Evolutionary conservation across 2,329 filamentous ascomycete species (phyloP), one percentile per base, ranked within the genome.

Genomic region (Trichophaea hybrida): DNA sequence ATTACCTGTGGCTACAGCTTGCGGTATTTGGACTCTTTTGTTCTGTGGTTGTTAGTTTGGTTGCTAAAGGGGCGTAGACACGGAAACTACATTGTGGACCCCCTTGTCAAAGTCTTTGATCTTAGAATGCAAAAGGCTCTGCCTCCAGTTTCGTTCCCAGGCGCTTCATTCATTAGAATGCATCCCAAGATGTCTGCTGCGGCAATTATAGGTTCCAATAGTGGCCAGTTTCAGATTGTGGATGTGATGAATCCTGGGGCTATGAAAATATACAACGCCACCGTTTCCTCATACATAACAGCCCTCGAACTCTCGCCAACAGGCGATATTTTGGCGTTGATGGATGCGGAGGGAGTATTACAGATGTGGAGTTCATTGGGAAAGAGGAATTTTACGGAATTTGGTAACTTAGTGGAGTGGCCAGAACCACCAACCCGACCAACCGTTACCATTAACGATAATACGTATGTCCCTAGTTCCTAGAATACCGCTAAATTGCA

Each of bases 141-240:
- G 70, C 85, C 88, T 4, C 93, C 93, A 0, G 91, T 98, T 46
- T 88, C 93, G 0, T 98, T 85, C 46, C 91, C 93, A 59, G 89
- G 93, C 7, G 93, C 91, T 40, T 91, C 93, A 38, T 94, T 89
- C 74, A 90, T 96, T 46, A 84, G 93, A 60, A 93, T 98, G 86
- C 93, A 98, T 71, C 93, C 94, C 1, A 85, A 89, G 68, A 86
- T 98, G 80, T 85, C 89, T 17, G 96, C 93, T 0, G 97, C 94
- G 0, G 91, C 88, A 68, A 90, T 98, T 62, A 88, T 98, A 54
- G 84, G 90, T 33, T 95, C 91, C 2, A 88, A 94, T 69, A 86
- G 82, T 48, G 93, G 94, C 1, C 89, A 96, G 72, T 86, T 98
- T 71, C 91, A 98, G 70, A 85, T 97, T 12, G 88, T 97, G 55